Base-by-base conservation (phyloP, 2,329 filamentous ascomycete species). In the Ceratocystis colombiana region DNA sequence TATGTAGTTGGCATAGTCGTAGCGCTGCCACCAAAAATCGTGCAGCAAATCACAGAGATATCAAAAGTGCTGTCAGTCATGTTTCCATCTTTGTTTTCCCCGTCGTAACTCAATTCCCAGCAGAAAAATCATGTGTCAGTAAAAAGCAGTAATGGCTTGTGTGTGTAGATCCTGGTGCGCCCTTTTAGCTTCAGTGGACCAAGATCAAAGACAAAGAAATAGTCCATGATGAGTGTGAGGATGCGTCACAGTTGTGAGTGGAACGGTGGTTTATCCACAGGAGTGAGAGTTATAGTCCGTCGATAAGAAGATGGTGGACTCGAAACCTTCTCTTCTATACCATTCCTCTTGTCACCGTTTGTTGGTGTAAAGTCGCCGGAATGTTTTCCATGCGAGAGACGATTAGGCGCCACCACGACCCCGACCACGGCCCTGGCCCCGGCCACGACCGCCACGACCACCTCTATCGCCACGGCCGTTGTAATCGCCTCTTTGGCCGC, bases 401-500 rank as follows among this genome's bases (percentile, higher is more conserved):
- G 55, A n/a, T 59, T 33, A 59, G n/a, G 55, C 55, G 53, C 65
- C 64, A 25, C 75, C 75, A 64, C 76, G 75, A 59, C 77, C 77
- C 64, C 75, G 73, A 7, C 76, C 77, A 65, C 77, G 72, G 30
- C 75, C 76, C 44, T 75, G 70, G 37, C 61, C 61, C n/a, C 67
- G 68, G 28, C 80, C 78, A 64, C 77, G 76, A 28, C 79, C 78
- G 25, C 84, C 80, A 48, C 81, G 78, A 17, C 82, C 80, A n/a
- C 82, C 79, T 68, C 80, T 80, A 68, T 82, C 79, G 37, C 82
- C 79, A 22, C 83, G 76, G 62, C 81, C 78, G 57, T 79, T 79
- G 70, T 86, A 80, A 46, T 85, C 84, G 65, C 82, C 83, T 71
- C 83, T 79, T 72, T 82, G 76, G 17, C 84, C 81, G 69, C 83